Base-by-base conservation (phyloP, 2,329 filamentous ascomycete genomes). In the Hirsutella minnesotensis region DNA sequence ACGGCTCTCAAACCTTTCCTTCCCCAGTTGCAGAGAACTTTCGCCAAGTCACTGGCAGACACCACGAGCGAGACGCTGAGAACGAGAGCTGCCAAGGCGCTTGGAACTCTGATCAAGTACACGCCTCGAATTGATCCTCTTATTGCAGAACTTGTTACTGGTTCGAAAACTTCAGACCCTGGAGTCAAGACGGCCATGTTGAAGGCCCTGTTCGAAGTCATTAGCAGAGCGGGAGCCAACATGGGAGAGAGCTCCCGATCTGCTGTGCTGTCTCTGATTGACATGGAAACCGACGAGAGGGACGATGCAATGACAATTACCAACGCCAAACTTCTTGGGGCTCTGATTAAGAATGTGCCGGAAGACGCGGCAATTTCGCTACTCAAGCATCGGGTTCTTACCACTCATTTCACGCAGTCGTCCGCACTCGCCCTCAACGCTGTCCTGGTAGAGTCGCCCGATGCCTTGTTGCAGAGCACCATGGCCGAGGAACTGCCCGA, bases 131-230 rank as follows among this genome's bases (percentile, higher is more conserved):
- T 98, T 20, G 94, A 98, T 62, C 92, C 94, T 40, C 74, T 98
- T 43, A 94, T 98, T 50, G 69, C 76, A 47, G 92, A 98, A 64
- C 74, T 98, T 39, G 88, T 96, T 18, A 85, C 92, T n/a, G 92
- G 92, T 38, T 92, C 88, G 21, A 95, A 90, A 70, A 96, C 92
- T 0, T 48, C 56, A 19, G 90, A 96, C 57, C 58, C 79, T 5
- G 90, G 90, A 38, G 92, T 98, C 49, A 86, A 79, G 64, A 92
- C 84, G 51, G 92, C 92, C 22, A 98, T 98, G 92, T 74, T 98
- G 55, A 95, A 94, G 69, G 92, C 92, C 3, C 67, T 98, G 38
- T 95, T 94, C 58, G 90, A 96, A 58, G 92, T 98, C 24, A 83
- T 98, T 47, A 90, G 86, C 70, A 95, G 95, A 64, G 90, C 89